A percentile compares a stretch with the other conserved stretches of the same genome.
phyloP scores from a whole-genome alignment of 495 filamentous ascomycete genomes.

The Penicillium paradoxum region DNA sequence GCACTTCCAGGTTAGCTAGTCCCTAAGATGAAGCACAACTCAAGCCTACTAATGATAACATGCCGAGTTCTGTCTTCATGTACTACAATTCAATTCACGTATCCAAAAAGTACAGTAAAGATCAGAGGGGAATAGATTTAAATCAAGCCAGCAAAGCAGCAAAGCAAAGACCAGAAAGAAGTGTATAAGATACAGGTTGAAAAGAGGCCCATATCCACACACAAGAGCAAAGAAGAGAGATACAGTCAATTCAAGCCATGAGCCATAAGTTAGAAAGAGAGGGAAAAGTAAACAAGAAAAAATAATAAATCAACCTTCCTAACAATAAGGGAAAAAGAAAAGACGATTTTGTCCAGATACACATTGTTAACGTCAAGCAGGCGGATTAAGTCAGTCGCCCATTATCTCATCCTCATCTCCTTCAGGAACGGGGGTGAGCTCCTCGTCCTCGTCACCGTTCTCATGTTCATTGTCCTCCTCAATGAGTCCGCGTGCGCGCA shows the following conservation, averaged over 20 bases:
- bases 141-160: not conserved
- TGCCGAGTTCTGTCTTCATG: not conserved
- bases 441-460: constrained; percentile 41
- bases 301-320: not conserved
- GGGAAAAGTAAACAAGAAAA: constrained; percentile 9
- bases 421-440: constrained; percentile 37
- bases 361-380: not conserved
- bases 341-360: constrained; percentile 2
- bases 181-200: constrained; percentile 10
- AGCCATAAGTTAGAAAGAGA: constrained; percentile 9
- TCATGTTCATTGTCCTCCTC: constrained; percentile 54
- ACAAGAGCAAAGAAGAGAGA: constrained; percentile 10
- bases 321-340: not conserved
- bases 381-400: constrained; percentile 50
- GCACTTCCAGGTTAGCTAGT: no score
- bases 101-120: not conserved
- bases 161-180: constrained; percentile 3
- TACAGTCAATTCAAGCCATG: constrained; percentile 11
- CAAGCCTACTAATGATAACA: not conserved
- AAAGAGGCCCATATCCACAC: constrained; percentile 10
- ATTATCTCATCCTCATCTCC: constrained; percentile 64
- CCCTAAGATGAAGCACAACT: not conserved
- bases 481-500: constrained; percentile 54
- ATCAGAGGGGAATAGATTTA: constrained; percentile 1
- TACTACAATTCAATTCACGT: not conserved